phyloP scores from a whole-genome alignment of 306 rosid species.

The Morella rubra region DNA sequence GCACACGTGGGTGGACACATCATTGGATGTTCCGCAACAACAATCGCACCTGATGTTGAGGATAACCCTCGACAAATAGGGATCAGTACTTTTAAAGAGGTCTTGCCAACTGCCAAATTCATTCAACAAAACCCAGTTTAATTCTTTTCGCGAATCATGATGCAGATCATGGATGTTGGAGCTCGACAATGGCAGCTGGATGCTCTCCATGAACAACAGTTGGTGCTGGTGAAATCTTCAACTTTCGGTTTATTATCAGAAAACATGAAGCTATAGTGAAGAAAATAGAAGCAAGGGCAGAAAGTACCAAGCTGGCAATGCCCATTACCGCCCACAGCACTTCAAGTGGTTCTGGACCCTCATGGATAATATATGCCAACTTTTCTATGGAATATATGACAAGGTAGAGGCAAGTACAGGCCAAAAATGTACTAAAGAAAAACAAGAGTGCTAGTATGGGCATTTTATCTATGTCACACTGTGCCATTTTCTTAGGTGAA shows the following conservation, averaged over 20 bases:
- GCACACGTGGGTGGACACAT: too few species aligned
- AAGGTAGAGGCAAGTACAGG: conserved; percentile 39
- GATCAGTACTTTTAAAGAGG: neutral
- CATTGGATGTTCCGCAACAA: neutral
- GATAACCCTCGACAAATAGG: neutral
- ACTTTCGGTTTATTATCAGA: conserved; percentile 13
- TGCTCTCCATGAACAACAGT: conserved; percentile 25
- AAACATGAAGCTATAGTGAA: conserved; percentile 32
- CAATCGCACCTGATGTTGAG: neutral
- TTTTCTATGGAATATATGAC: conserved; percentile 31
- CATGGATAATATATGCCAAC: conserved; percentile 3
- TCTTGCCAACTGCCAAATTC: neutral
- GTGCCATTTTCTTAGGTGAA: too few species aligned
- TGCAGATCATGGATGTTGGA: conserved; percentile 2
- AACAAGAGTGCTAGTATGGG: conserved; percentile 27
- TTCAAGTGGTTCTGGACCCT: conserved; percentile 24
- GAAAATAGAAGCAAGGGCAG: conserved; percentile 36
- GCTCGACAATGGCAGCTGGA: conserved; percentile 19
- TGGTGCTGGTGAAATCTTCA: conserved; percentile 45
- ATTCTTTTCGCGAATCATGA: neutral
- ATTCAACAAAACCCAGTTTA: neutral
- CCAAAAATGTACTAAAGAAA: conserved; percentile 34
- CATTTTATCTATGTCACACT: conserved; percentile 1
- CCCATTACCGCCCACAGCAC: conserved; percentile 36
- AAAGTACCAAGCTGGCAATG: conserved; percentile 29